Percentiles rank a stretch among this genome's conserved stretches.
Conservation (phyloP, 2,329 filamentous ascomycete genomes). For the Sclerotinia subarctica region DNA sequence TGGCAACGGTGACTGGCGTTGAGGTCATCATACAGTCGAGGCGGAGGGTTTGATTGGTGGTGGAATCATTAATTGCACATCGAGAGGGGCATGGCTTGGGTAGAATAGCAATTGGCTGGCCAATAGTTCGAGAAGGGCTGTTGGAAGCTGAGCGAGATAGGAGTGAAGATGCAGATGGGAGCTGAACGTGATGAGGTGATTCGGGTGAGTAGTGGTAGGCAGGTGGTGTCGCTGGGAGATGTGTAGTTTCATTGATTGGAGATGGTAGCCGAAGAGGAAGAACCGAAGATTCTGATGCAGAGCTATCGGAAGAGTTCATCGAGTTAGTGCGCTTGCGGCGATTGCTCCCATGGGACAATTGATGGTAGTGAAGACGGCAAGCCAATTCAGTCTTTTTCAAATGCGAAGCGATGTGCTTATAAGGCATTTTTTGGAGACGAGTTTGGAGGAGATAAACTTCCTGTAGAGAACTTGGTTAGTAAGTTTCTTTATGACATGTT, state of each 20-base stretch:
- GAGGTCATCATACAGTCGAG: slow-evolving; percentile 56
- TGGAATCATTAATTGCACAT: slow-evolving; percentile 45
- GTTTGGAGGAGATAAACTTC: slow-evolving; percentile 82
- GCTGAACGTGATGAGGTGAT: slow-evolving; percentile 35
- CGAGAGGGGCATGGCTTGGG: slow-evolving; percentile 58
- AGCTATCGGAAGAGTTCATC: slow-evolving; percentile 60
- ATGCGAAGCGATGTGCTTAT: slow-evolving; percentile 83
- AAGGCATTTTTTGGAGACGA: slow-evolving; percentile 82
- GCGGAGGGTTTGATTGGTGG: slow-evolving; percentile 45
- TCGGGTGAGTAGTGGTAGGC: slow-evolving; percentile 41
- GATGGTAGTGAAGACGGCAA: slow-evolving; percentile 83
- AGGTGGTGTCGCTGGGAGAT: slow-evolving; percentile 36
- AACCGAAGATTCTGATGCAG: slow-evolving; percentile 49
- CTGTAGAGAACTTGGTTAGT: slow-evolving; percentile 43
- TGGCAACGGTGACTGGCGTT: slow-evolving; percentile 41
- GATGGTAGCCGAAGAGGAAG: slow-evolving; percentile 49
- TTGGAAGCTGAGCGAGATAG: slow-evolving; percentile 52
- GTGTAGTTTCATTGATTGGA: slow-evolving; percentile 45
- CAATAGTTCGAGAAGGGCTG: slow-evolving; percentile 44
- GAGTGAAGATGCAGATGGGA: slow-evolving; percentile 48
- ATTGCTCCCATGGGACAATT: slow-evolving; percentile 78
- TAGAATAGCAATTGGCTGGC: slow-evolving; percentile 57
- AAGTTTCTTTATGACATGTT: neutral
- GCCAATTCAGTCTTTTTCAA: slow-evolving; percentile 85
- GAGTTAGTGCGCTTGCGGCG: slow-evolving; percentile 74